A percentile compares a stretch with the other conserved stretches of the same genome.
phyloP scores from a whole-genome alignment of 306 rosid genomes.

The Trifolium pratense region DNA sequence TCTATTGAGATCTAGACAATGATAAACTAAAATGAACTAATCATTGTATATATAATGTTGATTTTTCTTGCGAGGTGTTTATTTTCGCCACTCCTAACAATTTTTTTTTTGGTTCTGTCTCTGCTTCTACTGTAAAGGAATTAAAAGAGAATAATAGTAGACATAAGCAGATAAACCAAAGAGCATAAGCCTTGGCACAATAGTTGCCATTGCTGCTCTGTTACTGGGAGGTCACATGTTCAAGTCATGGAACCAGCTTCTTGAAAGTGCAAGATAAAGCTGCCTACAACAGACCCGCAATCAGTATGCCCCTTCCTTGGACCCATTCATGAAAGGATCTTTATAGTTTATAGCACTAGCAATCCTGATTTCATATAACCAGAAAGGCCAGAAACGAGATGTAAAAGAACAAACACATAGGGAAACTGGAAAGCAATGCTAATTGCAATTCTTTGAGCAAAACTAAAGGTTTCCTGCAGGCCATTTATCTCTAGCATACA shows the following conservation, averaged over 20 bases:
- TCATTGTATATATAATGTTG: too few species aligned
- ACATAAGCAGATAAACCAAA: not conserved
- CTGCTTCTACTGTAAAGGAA: not conserved
- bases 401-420: not conserved
- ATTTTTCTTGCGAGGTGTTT: not conserved
- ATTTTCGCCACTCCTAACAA: not conserved
- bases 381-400: not conserved
- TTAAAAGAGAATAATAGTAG: not conserved
- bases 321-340: constrained; percentile 1
- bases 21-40: too few species aligned
- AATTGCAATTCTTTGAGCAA: constrained; percentile 33
- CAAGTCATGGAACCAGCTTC: constrained; percentile 3
- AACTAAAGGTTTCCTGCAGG: not conserved
- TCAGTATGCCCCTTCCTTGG: not conserved
- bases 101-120: not conserved
- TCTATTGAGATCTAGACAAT: too few species aligned
- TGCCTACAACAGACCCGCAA: constrained; percentile 11
- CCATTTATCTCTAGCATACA: constrained; percentile 19
- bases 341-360: not conserved
- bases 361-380: not conserved
- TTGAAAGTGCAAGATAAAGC: constrained; percentile 17
- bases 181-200: not conserved
- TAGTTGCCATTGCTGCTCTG: not conserved
- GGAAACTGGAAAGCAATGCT: constrained; percentile 11
- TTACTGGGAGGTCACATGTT: not conserved